These are phyloP conservation scores for Perkinsus olseni DNA, from an alignment of 169 alveolate genomes.

Conservation along the genomic window DNA sequence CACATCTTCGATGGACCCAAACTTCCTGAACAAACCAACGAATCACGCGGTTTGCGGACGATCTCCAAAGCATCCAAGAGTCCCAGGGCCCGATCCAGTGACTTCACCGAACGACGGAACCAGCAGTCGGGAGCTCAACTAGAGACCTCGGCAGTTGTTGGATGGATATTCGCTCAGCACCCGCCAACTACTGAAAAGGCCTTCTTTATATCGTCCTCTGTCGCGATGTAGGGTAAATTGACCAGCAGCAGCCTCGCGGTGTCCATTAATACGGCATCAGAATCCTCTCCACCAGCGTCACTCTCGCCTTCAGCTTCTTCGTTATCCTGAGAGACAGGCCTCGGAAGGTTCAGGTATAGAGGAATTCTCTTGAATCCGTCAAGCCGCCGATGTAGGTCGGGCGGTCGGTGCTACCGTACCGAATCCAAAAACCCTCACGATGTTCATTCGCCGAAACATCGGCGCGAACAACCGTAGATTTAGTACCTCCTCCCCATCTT, in stretches of 20 bases:
- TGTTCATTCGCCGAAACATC: too few relatives aligned
- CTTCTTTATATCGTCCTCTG: constrained; percentile 70
- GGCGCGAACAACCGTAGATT: not conserved
- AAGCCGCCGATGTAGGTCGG: too few relatives aligned
- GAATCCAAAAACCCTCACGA: too few relatives aligned
- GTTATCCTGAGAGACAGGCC: not conserved
- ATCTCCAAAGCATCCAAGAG: too few relatives aligned
- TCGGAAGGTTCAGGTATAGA: not conserved
- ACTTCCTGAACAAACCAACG: constrained; percentile 1
- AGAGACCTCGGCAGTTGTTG: too few relatives aligned
- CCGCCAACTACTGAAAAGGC: not conserved
- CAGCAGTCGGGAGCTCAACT: too few relatives aligned
- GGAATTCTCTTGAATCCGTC: not conserved
- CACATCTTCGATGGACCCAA: constrained; percentile 23
- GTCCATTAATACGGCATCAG: constrained; percentile 23
- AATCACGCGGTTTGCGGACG: too few relatives aligned
- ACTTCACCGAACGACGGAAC: too few relatives aligned
- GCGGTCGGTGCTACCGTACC: too few relatives aligned
- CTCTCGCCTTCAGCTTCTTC: not conserved
- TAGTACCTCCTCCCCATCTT: not conserved
- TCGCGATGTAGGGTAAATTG: constrained; percentile 75
- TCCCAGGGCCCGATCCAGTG: too few relatives aligned
- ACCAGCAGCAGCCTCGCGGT: constrained; percentile 60
- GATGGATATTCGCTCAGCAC: not conserved
- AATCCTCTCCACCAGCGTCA: not conserved